phyloP scores from a whole-genome alignment of 257 asterid species.

The Jasminum sambac region DNA sequence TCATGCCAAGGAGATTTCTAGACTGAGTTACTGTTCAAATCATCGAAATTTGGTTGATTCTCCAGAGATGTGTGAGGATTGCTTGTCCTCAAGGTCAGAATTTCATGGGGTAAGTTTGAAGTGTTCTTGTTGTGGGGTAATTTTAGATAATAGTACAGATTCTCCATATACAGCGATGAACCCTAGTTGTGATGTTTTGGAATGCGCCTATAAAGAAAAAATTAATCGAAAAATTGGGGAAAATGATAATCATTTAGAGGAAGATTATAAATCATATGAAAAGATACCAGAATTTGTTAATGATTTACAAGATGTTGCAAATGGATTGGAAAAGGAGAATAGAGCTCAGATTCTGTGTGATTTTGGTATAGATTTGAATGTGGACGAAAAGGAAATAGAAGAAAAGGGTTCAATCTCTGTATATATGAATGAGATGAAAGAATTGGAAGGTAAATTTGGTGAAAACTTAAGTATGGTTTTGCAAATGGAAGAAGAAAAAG shows the following conservation, averaged over 20 bases:
- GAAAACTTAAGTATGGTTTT: slow-evolving; percentile 20
- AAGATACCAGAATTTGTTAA: slow-evolving; percentile 19
- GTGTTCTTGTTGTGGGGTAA: slow-evolving; percentile 79
- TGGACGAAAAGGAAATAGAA: slow-evolving; percentile 16
- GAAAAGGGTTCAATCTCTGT: slow-evolving; percentile 17
- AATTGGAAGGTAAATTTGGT: slow-evolving; percentile 23
- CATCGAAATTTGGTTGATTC: slow-evolving; percentile 65
- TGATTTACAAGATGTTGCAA: slow-evolving; percentile 22
- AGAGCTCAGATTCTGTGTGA: slow-evolving; percentile 29
- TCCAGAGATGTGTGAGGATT: slow-evolving; percentile 70
- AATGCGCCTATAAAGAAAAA: slow-evolving; percentile 23
- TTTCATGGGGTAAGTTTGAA: slow-evolving; percentile 38
- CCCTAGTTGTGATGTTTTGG: slow-evolving; percentile 75
- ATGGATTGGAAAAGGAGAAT: slow-evolving; percentile 14
- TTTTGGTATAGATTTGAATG: slow-evolving; percentile 17
- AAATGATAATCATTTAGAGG: background rate
- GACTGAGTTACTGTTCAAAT: slow-evolving; percentile 57
- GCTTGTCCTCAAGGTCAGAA: slow-evolving; percentile 60
- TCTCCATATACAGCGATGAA: slow-evolving; percentile 52
- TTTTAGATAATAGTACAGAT: slow-evolving; percentile 32
- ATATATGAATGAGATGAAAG: slow-evolving; percentile 17
- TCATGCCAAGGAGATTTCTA: slow-evolving; percentile 70
- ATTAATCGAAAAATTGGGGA: slow-evolving; percentile 27
- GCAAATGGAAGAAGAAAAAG: slow-evolving; percentile 30
- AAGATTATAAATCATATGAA: background rate